Base-by-base conservation (phyloP, 2,329 filamentous ascomycete species). In the Cryphonectria naterciae region DNA sequence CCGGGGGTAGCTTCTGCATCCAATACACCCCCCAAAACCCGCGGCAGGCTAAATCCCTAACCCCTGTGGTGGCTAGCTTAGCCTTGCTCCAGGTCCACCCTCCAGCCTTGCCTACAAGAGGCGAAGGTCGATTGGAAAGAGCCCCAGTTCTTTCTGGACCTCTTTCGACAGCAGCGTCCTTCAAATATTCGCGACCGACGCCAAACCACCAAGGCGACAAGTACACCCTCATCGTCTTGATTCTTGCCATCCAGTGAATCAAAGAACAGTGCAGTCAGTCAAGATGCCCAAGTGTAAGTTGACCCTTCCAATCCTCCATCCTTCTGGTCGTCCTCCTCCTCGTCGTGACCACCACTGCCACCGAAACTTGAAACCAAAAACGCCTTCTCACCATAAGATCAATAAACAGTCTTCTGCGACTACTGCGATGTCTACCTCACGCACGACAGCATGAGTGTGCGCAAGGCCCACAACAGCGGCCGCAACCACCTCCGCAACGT, bases 361-460 rank as follows among this genome's bases (percentile, higher is more conserved):
- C 37, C 37, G 37, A 1, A 22, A 22, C 19, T 7, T 7, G 4
- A 22, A 17, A 49, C 17, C 41, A 15, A 17, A 43, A 43, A 13
- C 15, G 1, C 41, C 5, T 43, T 43, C 41, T 49, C 6, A 49
- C 43, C 43, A 49, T 17, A 6, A 49, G 22, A n/a, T 10, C 19
- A 22, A 49, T 19, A 46, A 22, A 74, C 56, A 93, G 91, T 93
- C 88, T 93, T 93, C 82, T 93, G 95, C 87, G 96, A 99, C 83
- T 99, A 99, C 84, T 99, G 96, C 89, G 96, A 99, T 92, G 96
- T 99, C 82, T 99, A 99, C 88, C 92, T 99, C 77, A 99, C 96
- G 76, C 96, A 99, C 88, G 96, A 99, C 87, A 97, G 94, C 62
- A 98, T 98, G 95, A 97, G 94, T 84, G 96, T 99, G 83, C 95